phyloP scores from a whole-genome alignment of 2,329 filamentous ascomycete species.

The Cercospora zeae-maydis region DNA sequence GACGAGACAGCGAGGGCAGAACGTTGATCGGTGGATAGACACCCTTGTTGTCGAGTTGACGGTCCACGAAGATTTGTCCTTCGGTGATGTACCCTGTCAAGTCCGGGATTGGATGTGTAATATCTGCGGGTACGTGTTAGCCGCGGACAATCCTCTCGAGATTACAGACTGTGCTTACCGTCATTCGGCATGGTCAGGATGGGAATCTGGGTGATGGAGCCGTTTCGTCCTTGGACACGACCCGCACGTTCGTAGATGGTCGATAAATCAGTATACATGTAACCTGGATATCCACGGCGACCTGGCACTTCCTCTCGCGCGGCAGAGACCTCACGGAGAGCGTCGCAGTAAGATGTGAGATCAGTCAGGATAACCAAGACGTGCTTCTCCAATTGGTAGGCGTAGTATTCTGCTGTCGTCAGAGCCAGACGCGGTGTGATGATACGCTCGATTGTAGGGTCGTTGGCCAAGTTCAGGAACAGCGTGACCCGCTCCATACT shows the following conservation, averaged over 20 bases:
- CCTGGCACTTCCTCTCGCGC: constrained; percentile 98
- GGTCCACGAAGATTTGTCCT: constrained; percentile 96
- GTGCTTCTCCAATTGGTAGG: constrained; percentile 99
- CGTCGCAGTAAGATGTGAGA: constrained; percentile 96
- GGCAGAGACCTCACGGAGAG: constrained; percentile 95
- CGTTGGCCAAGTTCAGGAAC: constrained; percentile 98
- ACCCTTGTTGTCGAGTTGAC: constrained; percentile 89
- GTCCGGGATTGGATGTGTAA: constrained; percentile 98
- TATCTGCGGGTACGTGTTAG: constrained; percentile 54
- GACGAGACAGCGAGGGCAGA: constrained; percentile 91
- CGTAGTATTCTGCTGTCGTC: constrained; percentile 98
- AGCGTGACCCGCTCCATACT: constrained; percentile 95
- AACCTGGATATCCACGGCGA: constrained; percentile 98
- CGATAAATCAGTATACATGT: constrained; percentile 99
- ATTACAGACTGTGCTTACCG: constrained; percentile 46
- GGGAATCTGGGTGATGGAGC: constrained; percentile 97
- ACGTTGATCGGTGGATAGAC: constrained; percentile 99
- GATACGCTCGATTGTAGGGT: constrained; percentile 99
- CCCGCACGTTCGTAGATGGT: constrained; percentile 99
- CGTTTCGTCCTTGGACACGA: constrained; percentile 93
- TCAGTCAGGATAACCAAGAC: constrained; percentile 98
- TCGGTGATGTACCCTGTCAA: constrained; percentile 99
- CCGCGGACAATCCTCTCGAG: neutral
- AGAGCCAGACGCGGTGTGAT: constrained; percentile 97
- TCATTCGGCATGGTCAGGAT: constrained; percentile 99